phyloP scores from a whole-genome alignment of 2,329 filamentous ascomycete genomes.

The Alternaria consortialis region DNA sequence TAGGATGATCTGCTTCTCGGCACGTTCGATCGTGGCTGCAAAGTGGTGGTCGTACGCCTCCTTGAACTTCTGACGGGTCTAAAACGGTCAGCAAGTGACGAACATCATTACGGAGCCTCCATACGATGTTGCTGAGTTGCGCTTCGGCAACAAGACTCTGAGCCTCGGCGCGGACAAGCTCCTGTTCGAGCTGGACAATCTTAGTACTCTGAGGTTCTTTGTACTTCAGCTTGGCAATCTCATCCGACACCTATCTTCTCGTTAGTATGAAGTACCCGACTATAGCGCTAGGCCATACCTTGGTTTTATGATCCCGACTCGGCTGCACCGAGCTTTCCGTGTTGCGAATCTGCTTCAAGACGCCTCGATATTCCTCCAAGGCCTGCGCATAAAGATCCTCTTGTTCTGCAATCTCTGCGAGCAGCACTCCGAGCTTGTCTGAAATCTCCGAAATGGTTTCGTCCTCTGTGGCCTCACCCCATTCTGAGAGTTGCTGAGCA shows the following conservation, averaged over 20 bases:
- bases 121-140: slow-evolving; percentile 89
- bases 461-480: slow-evolving; percentile 92
- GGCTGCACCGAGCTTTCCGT: slow-evolving; percentile 96
- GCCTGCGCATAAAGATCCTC: slow-evolving; percentile 88
- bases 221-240: slow-evolving; percentile 89
- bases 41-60: slow-evolving; percentile 92
- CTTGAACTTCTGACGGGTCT: slow-evolving; percentile 96
- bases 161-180: slow-evolving; percentile 93
- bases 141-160: slow-evolving; percentile 96
- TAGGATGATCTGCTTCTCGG: slow-evolving; percentile 95
- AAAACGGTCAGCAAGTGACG: slow-evolving; percentile 26
- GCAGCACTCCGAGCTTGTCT: slow-evolving; percentile 92
- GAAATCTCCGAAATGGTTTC: slow-evolving; percentile 88
- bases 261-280: background rate
- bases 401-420: slow-evolving; percentile 92
- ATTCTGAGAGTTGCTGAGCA: slow-evolving; percentile 91
- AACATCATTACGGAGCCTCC: background rate
- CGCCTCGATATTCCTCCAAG: slow-evolving; percentile 81
- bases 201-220: slow-evolving; percentile 88
- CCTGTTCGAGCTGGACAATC: slow-evolving; percentile 88
- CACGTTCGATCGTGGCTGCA: slow-evolving; percentile 89
- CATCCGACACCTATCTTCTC: slow-evolving; percentile 73
- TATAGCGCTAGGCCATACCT: slow-evolving; percentile 54
- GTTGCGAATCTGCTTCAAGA: slow-evolving; percentile 92
- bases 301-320: slow-evolving; percentile 83